These are phyloP conservation scores for Nemophila menziesii DNA, from an alignment of 257 asterid genomes.

Conservation along the genomic window DNA sequence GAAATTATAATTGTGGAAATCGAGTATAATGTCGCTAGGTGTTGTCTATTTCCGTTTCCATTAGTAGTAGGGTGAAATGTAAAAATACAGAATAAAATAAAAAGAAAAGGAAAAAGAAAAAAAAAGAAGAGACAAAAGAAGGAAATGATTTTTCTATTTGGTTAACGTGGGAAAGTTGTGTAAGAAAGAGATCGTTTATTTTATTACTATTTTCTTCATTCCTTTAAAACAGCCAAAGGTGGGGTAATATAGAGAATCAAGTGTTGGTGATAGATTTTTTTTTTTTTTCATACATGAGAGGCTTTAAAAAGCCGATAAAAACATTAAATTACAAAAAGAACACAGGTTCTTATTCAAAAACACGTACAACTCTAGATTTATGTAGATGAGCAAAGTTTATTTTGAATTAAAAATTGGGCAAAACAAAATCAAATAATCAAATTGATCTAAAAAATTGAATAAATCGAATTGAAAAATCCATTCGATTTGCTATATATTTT, in stretches of 20 bases:
- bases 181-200: constrained; percentile 51
- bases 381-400: no score
- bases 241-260: background rate
- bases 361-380: no score
- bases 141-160: constrained; percentile 73
- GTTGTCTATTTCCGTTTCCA: constrained; percentile 57
- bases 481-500: no score
- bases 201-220: constrained; percentile 5
- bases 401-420: no score
- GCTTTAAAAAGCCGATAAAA: no score
- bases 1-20: constrained; percentile 49
- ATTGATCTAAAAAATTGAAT: no score
- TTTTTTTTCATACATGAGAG: no score
- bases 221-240: background rate
- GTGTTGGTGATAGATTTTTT: background rate
- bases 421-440: no score
- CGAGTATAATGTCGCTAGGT: constrained; percentile 45
- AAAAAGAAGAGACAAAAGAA: no score
- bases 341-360: no score
- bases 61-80: constrained; percentile 20
- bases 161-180: constrained; percentile 81
- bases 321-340: no score
- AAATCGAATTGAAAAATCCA: no score
- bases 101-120: constrained; percentile 1
- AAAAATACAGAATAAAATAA: constrained; percentile 9